Evolutionary conservation across 805 yeast species (phyloP).

Genomic region (Lachancea dasiensis): DNA sequence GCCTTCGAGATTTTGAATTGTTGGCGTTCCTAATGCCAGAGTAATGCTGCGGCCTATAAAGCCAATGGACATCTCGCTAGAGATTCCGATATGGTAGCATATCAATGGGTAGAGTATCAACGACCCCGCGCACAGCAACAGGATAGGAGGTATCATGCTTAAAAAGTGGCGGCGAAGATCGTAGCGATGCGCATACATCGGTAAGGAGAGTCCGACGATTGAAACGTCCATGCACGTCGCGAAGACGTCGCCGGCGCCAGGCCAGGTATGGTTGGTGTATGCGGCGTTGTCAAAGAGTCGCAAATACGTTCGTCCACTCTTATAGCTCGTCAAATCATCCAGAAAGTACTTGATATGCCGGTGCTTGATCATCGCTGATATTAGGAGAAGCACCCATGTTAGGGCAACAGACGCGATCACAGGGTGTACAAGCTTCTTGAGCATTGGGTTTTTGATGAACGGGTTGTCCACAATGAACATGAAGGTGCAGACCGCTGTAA

Average conservation of each 20-base stretch:
- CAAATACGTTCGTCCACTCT: constrained; percentile 64
- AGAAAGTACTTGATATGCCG: constrained; percentile 39
- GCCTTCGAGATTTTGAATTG: constrained; percentile 61
- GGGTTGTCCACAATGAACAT: constrained; percentile 39
- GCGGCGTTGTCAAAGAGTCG: constrained; percentile 42
- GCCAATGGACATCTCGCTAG: constrained; percentile 56
- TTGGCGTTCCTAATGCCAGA: constrained; percentile 71
- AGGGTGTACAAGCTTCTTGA: constrained; percentile 58
- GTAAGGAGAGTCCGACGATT: constrained; percentile 67
- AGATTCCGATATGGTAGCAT: constrained; percentile 59
- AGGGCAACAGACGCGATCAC: constrained; percentile 58
- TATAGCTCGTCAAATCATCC: constrained; percentile 46
- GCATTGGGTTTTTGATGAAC: constrained; percentile 38
- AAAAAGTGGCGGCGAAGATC: constrained; percentile 57
- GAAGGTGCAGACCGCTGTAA: constrained; percentile 54
- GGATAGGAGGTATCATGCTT: constrained; percentile 53
- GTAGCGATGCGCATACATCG: constrained; percentile 67
- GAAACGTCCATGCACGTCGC: constrained; percentile 68
- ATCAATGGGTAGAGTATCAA: constrained; percentile 68
- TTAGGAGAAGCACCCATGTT: constrained; percentile 57
- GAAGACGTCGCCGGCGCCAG: constrained; percentile 79
- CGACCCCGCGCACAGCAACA: constrained; percentile 48
- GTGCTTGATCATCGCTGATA: constrained; percentile 48
- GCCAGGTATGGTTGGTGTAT: constrained; percentile 38
- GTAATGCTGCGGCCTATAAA: constrained; percentile 78